Evolutionary conservation across 2,329 filamentous ascomycete species (phyloP).

Genomic region (Xylaria sp.): DNA sequence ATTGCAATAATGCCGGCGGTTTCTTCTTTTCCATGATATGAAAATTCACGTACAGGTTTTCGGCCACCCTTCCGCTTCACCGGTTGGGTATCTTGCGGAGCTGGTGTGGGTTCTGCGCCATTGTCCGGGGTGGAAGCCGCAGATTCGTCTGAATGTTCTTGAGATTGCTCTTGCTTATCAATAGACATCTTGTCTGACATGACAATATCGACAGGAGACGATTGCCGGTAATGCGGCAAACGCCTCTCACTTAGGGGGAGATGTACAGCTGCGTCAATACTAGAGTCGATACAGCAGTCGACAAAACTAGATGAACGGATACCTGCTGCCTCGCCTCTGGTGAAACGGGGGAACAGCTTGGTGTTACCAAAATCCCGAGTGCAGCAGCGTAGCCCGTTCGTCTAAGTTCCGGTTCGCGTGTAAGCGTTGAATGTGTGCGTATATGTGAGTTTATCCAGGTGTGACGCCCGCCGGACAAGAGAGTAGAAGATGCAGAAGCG

Average conservation of each 20-base stretch:
- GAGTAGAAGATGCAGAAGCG: slow-evolving; percentile 8
- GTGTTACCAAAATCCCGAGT: slow-evolving; percentile 26
- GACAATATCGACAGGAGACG: slow-evolving; percentile 55
- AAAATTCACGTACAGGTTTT: slow-evolving; percentile 79
- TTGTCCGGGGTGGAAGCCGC: slow-evolving; percentile 69
- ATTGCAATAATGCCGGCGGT: neutral
- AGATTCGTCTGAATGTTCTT: slow-evolving; percentile 72
- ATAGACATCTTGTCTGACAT: slow-evolving; percentile 77
- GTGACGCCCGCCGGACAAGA: slow-evolving; percentile 24
- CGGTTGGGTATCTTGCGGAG: slow-evolving; percentile 66
- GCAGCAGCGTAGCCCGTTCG: slow-evolving; percentile 23
- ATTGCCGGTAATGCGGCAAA: slow-evolving; percentile 57
- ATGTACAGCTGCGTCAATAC: slow-evolving; percentile 31
- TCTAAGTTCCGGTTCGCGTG: slow-evolving; percentile 11
- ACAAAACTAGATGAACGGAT: slow-evolving; percentile 28
- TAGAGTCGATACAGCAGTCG: slow-evolving; percentile 20
- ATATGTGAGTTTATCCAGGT: slow-evolving; percentile 29
- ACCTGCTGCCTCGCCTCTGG: slow-evolving; percentile 34
- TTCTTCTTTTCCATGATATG: slow-evolving; percentile 11
- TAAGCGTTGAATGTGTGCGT: slow-evolving; percentile 19
- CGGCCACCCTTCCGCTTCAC: slow-evolving; percentile 97
- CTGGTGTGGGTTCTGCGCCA: slow-evolving; percentile 56
- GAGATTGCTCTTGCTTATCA: slow-evolving; percentile 67
- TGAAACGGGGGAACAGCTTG: slow-evolving; percentile 29
- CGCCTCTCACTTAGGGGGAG: slow-evolving; percentile 48